Conservation (phyloP, 805 yeast genomes). For the Kuraishia cidri region DNA sequence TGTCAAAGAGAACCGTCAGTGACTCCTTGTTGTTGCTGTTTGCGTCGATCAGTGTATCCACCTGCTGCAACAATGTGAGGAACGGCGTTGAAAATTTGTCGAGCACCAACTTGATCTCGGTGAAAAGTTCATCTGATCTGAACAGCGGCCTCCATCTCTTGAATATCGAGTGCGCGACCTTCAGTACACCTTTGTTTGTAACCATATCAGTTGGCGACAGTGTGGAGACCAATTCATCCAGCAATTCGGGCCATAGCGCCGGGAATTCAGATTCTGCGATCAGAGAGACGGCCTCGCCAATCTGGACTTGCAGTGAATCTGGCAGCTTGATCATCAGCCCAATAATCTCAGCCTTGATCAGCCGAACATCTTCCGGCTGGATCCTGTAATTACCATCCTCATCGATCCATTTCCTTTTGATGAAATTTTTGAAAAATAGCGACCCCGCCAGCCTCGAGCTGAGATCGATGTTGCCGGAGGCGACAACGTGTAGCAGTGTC, state of each 20-base stretch:
- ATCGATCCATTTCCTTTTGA: constrained; percentile 82
- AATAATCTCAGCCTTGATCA: constrained; percentile 70
- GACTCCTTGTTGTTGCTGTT: constrained; percentile 35
- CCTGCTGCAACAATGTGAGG: constrained; percentile 52
- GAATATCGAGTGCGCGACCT: constrained; percentile 93
- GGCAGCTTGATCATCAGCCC: constrained; percentile 83
- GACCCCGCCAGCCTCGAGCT: constrained; percentile 81
- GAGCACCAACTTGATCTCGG: constrained; percentile 81
- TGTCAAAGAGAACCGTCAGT: constrained; percentile 55
- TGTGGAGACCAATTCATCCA: constrained; percentile 64
- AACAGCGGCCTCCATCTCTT: constrained; percentile 95
- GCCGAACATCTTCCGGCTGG: constrained; percentile 47
- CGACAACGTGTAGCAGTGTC: constrained; percentile 68
- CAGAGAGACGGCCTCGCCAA: constrained; percentile 87
- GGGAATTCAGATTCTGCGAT: constrained; percentile 98
- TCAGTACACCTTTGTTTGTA: constrained; percentile 75
- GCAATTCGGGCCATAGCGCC: constrained; percentile 71
- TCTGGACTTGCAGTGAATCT: constrained; percentile 74
- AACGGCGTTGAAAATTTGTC: constrained; percentile 79
- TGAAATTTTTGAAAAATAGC: constrained; percentile 79
- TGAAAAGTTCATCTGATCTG: constrained; percentile 81
- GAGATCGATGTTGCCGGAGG: constrained; percentile 41
- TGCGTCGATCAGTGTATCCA: constrained; percentile 55
- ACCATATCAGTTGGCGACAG: constrained; percentile 59
- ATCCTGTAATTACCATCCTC: constrained; percentile 77